Percentiles rank a stretch among this genome's conserved stretches.
Evolutionary conservation across 2,329 filamentous ascomycete species (phyloP).

Genomic region (Pseudogymnoascus pannorum): DNA sequence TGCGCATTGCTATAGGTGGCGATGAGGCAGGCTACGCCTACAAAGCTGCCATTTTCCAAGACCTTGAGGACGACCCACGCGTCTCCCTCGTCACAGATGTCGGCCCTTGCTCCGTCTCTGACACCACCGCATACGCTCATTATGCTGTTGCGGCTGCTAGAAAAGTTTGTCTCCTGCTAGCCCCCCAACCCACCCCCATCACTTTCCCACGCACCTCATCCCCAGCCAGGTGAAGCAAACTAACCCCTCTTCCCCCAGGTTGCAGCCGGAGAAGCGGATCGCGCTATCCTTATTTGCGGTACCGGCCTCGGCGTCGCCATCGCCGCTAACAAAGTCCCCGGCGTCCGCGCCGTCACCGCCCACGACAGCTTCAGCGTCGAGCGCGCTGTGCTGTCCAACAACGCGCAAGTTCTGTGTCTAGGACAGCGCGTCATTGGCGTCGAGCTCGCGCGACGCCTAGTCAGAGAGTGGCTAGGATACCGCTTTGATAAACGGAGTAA

Average conservation of each 20-base stretch:
- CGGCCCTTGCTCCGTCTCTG: constrained; percentile 53
- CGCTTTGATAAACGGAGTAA: constrained; percentile 61
- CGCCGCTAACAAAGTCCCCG: constrained; percentile 79
- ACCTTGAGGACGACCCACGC: constrained; percentile 59
- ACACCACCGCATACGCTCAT: constrained; percentile 79
- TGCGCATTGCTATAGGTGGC: constrained; percentile 56
- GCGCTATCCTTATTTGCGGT: constrained; percentile 75
- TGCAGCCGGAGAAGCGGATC: constrained; percentile 58
- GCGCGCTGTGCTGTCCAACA: constrained; percentile 71
- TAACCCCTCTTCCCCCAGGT: constrained; percentile 39
- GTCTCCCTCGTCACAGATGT: constrained; percentile 67
- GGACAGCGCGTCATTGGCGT: constrained; percentile 77
- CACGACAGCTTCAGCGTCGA: constrained; percentile 83
- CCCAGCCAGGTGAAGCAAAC: constrained; percentile 11
- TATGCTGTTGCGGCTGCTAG: constrained; percentile 64
- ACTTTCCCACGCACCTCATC: not conserved
- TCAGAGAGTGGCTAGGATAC: constrained; percentile 78
- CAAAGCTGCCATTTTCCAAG: constrained; percentile 69
- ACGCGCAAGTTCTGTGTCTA: constrained; percentile 82
- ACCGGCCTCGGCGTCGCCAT: constrained; percentile 85
- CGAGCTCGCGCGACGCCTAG: constrained; percentile 70
- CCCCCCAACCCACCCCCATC: constrained; percentile 30
- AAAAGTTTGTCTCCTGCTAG: not conserved
- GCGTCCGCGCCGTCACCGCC: constrained; percentile 79
- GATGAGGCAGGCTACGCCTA: constrained; percentile 59